Evolutionary conservation across 2,329 filamentous ascomycete species (phyloP), one percentile per base, ranked within the genome.

Genomic region (Sphaceloma murrayae): DNA sequence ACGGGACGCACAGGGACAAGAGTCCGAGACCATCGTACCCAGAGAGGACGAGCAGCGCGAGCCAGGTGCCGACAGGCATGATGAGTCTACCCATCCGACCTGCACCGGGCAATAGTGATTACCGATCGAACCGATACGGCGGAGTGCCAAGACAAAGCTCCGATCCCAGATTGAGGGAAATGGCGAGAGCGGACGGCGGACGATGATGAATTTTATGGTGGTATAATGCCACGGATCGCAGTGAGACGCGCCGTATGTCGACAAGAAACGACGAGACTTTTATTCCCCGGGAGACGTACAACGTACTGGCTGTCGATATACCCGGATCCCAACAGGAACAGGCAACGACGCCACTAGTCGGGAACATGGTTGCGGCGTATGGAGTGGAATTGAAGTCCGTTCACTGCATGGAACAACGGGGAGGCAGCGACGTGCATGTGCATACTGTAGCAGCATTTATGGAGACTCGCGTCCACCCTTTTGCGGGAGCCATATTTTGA

Each of bases 81-180:
- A 64, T 69, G 62, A 63, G 62, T 29, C 55, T 70, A 5, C 67
- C 67, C 8, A 68, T 70, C 32, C 57, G 67, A 46, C 66, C 67
- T 31, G 66, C 65, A 18, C 64, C 64, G 5, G 34, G 26, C 13
- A 11, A 26, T 6, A n/a, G 36, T 19, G 19, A 6, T 6, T 11
- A 27, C 11, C 24, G 24, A 6, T 27, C 24, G 24, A 27, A 27
- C 11, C 24, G 24, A 11, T 27, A 7, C 24, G 24, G 7, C 7
- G 24, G 24, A 11, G 24, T 27, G 24, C 24, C 24, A 11, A 27
- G 24, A 11, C 24, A 27, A 11, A 27, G 24, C 24, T 27, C 19
- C 30, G 36, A 40, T 40, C 36, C 36, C 4, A n/a, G 36, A 2
- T 19, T 40, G 24, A 40, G 36, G 9, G 36, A 40, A 26, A 22